Evolutionary conservation across 1,139 yeast genomes (phyloP).

Genomic region (Pichia sp.): DNA sequence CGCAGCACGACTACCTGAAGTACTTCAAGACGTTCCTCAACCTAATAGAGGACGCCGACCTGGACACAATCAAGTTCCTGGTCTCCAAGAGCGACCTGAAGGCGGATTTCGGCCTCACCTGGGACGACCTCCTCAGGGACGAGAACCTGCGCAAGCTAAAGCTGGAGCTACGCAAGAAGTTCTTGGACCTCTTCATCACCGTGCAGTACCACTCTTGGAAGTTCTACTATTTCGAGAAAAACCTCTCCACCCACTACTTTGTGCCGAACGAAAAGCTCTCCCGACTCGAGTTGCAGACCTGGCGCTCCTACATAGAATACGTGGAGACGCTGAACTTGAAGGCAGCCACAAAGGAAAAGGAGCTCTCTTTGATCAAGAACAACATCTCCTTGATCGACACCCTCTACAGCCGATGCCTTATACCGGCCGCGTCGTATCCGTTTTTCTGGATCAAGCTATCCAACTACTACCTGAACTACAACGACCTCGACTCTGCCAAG

Average conservation of each 20-base stretch:
- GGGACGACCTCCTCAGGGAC: constrained; percentile 26
- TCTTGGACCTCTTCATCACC: constrained; percentile 51
- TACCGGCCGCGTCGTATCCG: constrained; percentile 49
- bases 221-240: constrained; percentile 59
- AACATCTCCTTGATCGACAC: constrained; percentile 35
- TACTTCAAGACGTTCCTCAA: constrained; percentile 47
- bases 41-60: constrained; percentile 37
- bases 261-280: constrained; percentile 37
- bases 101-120: constrained; percentile 32
- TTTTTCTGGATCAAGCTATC: constrained; percentile 61
- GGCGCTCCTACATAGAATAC: constrained; percentile 60
- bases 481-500: constrained; percentile 36
- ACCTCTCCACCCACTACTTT: constrained; percentile 49
- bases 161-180: constrained; percentile 41
- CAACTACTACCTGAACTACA: constrained; percentile 39
- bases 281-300: constrained; percentile 43
- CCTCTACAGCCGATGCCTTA: constrained; percentile 55
- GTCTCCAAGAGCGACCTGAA: constrained; percentile 26
- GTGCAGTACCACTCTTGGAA: constrained; percentile 60
- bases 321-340: constrained; percentile 38
- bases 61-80: constrained; percentile 31
- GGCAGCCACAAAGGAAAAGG: constrained; percentile 23
- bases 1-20: constrained; percentile 70
- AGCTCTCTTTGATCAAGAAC: constrained; percentile 19
- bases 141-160: constrained; percentile 30